Conservation (phyloP, 768 basidiomycete species). For the Porphyrellus cyaneotinctus region DNA sequence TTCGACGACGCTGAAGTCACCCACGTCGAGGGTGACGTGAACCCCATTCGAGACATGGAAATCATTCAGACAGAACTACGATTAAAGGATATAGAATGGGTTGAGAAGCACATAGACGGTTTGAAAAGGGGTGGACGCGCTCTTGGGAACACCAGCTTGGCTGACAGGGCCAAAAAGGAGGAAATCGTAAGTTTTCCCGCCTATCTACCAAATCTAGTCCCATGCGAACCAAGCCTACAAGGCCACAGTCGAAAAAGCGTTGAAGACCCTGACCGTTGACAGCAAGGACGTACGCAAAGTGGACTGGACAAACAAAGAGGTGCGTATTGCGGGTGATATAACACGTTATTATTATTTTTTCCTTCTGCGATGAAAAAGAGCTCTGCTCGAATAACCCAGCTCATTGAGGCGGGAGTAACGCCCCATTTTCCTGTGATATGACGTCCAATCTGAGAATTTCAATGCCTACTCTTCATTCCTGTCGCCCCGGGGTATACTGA, state of each 20-base stretch:
- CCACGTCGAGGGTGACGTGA: slow-evolving; percentile 97
- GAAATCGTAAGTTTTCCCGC: slow-evolving; percentile 64
- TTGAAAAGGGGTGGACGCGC: slow-evolving; percentile 71
- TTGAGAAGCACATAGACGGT: slow-evolving; percentile 81
- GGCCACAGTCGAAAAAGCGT: slow-evolving; percentile 84
- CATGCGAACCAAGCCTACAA: slow-evolving; percentile 30
- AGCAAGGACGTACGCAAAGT: slow-evolving; percentile 88
- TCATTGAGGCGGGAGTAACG: slow-evolving; percentile 94
- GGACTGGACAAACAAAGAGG: slow-evolving; percentile 98
- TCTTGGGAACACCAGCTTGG: slow-evolving; percentile 72
- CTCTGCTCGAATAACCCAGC: slow-evolving; percentile 88
- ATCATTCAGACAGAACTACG: slow-evolving; percentile 94
- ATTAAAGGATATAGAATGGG: slow-evolving; percentile 98
- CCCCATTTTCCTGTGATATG: slow-evolving; percentile 73
- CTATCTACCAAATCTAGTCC: background rate
- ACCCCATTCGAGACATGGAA: slow-evolving; percentile 94
- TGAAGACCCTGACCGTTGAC: slow-evolving; percentile 73
- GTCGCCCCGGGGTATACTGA: slow-evolving; percentile 7
- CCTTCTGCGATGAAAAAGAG: slow-evolving; percentile 69
- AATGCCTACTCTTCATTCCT: background rate
- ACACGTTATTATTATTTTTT: slow-evolving; percentile 4
- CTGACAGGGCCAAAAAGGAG: slow-evolving; percentile 94
- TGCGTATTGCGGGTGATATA: slow-evolving; percentile 32
- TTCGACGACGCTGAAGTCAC: slow-evolving; percentile 99
- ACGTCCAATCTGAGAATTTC: slow-evolving; percentile 40